phyloP scores from a whole-genome alignment of 176 grass and related monocot genomes.

The Oryza glaberrima region DNA sequence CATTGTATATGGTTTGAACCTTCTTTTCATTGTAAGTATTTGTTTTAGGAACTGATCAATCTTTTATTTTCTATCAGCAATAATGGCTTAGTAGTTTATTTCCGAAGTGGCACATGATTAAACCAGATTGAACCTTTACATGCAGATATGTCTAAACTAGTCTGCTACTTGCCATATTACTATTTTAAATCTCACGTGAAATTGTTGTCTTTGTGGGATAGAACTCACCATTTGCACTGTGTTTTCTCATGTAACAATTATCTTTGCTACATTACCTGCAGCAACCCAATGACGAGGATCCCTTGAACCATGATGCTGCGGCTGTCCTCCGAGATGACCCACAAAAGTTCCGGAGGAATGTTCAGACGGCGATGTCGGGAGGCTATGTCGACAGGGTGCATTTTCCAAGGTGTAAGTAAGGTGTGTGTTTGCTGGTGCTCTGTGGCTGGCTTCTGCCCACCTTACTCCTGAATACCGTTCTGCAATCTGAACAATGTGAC shows the following conservation, averaged over 20 bases:
- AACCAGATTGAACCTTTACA: neutral
- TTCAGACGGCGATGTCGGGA: conserved; percentile 59
- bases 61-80: neutral
- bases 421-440: neutral
- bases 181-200: neutral
- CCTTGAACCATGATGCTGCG: conserved; percentile 68
- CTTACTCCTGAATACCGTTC: neutral
- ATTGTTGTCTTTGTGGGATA: neutral
- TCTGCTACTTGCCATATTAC: neutral
- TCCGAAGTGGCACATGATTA: neutral
- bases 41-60: neutral
- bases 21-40: conserved; percentile 64
- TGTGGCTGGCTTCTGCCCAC: neutral
- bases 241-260: conserved; percentile 6
- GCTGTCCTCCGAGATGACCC: conserved; percentile 61
- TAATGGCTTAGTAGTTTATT: neutral
- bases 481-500: conserved; percentile 25
- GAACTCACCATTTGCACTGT: neutral
- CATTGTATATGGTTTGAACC: conserved; percentile 71
- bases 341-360: conserved; percentile 68
- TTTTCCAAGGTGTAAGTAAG: conserved; percentile 61
- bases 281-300: conserved; percentile 83
- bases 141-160: neutral
- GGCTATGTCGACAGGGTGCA: conserved; percentile 51
- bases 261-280: conserved; percentile 26